Evolutionary conservation across 164 flowering plant species (phyloP), one percentile per base, ranked within the genome.

Genomic region (Umbellularia californica): DNA sequence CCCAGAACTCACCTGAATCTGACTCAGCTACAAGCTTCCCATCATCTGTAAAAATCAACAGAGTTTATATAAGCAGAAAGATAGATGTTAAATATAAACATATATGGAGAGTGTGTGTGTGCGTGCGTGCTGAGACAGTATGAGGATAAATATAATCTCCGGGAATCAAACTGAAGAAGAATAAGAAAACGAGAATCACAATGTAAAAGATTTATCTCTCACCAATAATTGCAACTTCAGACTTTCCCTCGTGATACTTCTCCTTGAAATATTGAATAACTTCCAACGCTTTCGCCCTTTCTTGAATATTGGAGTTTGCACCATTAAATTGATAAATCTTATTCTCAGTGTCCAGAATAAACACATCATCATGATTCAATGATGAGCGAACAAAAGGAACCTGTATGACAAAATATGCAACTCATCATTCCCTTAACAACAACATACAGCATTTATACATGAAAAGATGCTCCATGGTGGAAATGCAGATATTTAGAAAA

Each of bases 301-400:
- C 99, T 79, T 95, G 99, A 75, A 95, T 95, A 75, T 88, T 91
- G 75, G 99, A 95, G 81, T 95, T 95, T 77, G 95, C 96, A 71
- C 99, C 99, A 85, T 95, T 95, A 83, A 95, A 95, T 82, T 95
- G 99, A 84, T 87, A 95, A 63, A 95, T 92, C 84, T 95, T 95
- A 12, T 86, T 81, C 81, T 92, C 79, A 5, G 97, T 89, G 75
- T 95, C 98, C 76, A 95, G 80, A 66, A 95, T 94, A 84, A 95
- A 95, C 17, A 95, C 97, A 92, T 95, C 99, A 83, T 95, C 99
- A 75, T 95, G 99, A 86, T 94, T 95, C 74, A 95, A 74, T 25
- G 97, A 90, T 60, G 99, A 92, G 55, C 99, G 90, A 68, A 89
- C 88, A 85, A 92, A 92, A 28, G 98, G 95, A 77, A 96, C 92